A percentile compares a stretch with the other conserved stretches of the same genome.
phyloP scores from a whole-genome alignment of 169 alveolate genomes.

The Theileria orientalis region DNA sequence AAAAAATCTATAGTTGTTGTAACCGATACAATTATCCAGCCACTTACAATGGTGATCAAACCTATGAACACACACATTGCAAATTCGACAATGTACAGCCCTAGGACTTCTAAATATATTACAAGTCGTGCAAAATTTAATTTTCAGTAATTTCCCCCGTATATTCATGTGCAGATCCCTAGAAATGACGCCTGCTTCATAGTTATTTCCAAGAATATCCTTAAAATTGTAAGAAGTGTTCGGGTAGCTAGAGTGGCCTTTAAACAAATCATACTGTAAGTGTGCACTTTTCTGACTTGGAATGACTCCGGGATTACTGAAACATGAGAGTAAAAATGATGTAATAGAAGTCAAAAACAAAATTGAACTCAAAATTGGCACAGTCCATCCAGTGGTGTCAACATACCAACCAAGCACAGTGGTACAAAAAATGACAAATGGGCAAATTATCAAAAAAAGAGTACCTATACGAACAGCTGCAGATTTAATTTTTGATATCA shows the following conservation, averaged over 20 bases:
- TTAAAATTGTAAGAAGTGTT: not conserved
- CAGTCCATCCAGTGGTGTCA: conserved; percentile 5
- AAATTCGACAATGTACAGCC: conserved; percentile 86
- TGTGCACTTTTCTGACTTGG: conserved; percentile 21
- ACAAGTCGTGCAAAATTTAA: conserved; percentile 85
- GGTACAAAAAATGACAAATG: conserved; percentile 18
- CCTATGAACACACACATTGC: conserved; percentile 88
- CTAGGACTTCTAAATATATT: conserved; percentile 85
- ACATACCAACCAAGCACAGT: conserved; percentile 43
- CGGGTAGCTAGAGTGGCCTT: not conserved
- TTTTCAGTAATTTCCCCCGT: conserved; percentile 69
- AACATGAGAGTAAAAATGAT: conserved; percentile 26
- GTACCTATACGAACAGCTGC: conserved; percentile 1
- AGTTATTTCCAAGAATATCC: not conserved
- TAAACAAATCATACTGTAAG: conserved; percentile 26
- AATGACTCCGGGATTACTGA: conserved; percentile 53
- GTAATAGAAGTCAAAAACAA: conserved; percentile 23
- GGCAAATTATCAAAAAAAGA: conserved; percentile 1
- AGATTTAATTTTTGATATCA: not conserved
- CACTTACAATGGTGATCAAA: conserved; percentile 93
- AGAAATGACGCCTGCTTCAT: conserved; percentile 15
- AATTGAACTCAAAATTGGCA: conserved; percentile 13
- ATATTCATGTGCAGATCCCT: conserved; percentile 58
- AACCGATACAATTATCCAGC: conserved; percentile 89
- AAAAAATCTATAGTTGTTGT: conserved; percentile 80